Evolutionary conservation across 257 asterid species (phyloP).

Genomic region (Petunia secreta): DNA sequence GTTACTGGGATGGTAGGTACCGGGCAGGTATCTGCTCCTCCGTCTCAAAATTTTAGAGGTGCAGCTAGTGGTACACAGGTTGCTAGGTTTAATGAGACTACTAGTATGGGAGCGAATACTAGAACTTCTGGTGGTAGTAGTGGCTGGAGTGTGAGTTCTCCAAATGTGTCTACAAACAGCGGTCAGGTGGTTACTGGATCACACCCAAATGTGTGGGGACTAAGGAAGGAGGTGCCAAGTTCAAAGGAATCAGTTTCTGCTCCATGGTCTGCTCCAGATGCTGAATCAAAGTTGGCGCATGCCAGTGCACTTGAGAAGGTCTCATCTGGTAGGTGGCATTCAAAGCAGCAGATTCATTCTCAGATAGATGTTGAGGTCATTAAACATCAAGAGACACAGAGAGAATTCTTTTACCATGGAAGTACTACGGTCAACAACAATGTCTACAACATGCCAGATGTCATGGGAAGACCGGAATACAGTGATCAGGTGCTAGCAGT

Average conservation of each 20-base stretch:
- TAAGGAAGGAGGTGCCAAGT: conserved; percentile 59
- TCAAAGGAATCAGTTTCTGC: conserved; percentile 59
- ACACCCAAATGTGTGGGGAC: conserved; percentile 85
- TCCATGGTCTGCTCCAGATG: conserved; percentile 75
- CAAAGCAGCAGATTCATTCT: conserved; percentile 55
- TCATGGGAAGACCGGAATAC: conserved; percentile 38
- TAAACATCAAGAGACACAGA: conserved; percentile 46
- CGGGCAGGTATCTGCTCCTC: conserved; percentile 51
- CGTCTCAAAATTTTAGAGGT: conserved; percentile 52
- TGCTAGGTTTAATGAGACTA: conserved; percentile 57
- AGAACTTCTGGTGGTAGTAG: conserved; percentile 45
- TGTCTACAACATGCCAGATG: conserved; percentile 42
- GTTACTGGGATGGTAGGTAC: conserved; percentile 50
- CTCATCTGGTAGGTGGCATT: conserved; percentile 93
- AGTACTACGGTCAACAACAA: conserved; percentile 34
- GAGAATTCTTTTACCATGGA: conserved; percentile 40
- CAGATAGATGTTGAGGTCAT: conserved; percentile 51
- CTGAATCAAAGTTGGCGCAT: conserved; percentile 74
- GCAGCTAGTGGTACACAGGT: conserved; percentile 49
- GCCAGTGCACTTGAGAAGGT: conserved; percentile 96
- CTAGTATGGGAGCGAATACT: conserved; percentile 45
- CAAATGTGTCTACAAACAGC: conserved; percentile 48
- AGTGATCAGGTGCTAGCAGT: conserved; percentile 40
- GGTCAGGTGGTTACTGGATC: conserved; percentile 58
- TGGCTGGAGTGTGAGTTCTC: conserved; percentile 48